A percentile compares a stretch with the other conserved stretches of the same genome.
Conservation (phyloP, 2,329 filamentous ascomycete species). For the Botrytis tulipae region DNA sequence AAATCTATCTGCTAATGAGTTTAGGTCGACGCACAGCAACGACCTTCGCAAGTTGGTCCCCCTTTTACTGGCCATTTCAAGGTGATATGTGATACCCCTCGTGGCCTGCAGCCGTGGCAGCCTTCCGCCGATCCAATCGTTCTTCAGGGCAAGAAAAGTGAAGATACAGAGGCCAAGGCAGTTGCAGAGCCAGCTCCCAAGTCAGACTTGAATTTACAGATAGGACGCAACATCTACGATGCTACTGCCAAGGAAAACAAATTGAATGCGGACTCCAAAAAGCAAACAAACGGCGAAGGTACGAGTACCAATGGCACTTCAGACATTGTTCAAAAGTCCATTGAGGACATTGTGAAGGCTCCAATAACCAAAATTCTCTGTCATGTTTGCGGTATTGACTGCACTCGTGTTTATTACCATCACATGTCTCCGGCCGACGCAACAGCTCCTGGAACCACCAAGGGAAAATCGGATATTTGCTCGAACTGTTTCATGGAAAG, state of each 20-base stretch:
- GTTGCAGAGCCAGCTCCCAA: slow-evolving; percentile 65
- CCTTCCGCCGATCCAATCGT: slow-evolving; percentile 75
- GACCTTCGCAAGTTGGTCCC: slow-evolving; percentile 91
- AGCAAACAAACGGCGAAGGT: slow-evolving; percentile 71
- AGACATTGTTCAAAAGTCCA: slow-evolving; percentile 41
- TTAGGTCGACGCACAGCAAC: slow-evolving; percentile 92
- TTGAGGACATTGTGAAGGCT: slow-evolving; percentile 63
- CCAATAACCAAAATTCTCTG: slow-evolving; percentile 74
- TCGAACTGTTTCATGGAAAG: slow-evolving; percentile 86
- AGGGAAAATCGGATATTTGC: slow-evolving; percentile 82
- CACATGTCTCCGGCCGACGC: slow-evolving; percentile 52
- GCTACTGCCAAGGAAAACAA: slow-evolving; percentile 74
- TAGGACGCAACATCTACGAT: slow-evolving; percentile 94
- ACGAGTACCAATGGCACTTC: slow-evolving; percentile 63
- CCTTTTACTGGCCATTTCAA: slow-evolving; percentile 98
- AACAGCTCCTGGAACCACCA: slow-evolving; percentile 41
- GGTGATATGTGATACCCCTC: slow-evolving; percentile 90
- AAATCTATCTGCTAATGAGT: slow-evolving; percentile 35
- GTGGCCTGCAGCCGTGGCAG: slow-evolving; percentile 92
- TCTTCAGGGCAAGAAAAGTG: slow-evolving; percentile 57
- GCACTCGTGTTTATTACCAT: slow-evolving; percentile 69
- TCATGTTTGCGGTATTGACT: slow-evolving; percentile 89
- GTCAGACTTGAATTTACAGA: slow-evolving; percentile 83
- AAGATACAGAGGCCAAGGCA: slow-evolving; percentile 52
- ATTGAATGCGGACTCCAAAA: slow-evolving; percentile 63